A percentile compares a stretch with the other conserved stretches of the same genome.
phyloP scores from a whole-genome alignment of 345 rosid species.

The Nephelium lappaceum region DNA sequence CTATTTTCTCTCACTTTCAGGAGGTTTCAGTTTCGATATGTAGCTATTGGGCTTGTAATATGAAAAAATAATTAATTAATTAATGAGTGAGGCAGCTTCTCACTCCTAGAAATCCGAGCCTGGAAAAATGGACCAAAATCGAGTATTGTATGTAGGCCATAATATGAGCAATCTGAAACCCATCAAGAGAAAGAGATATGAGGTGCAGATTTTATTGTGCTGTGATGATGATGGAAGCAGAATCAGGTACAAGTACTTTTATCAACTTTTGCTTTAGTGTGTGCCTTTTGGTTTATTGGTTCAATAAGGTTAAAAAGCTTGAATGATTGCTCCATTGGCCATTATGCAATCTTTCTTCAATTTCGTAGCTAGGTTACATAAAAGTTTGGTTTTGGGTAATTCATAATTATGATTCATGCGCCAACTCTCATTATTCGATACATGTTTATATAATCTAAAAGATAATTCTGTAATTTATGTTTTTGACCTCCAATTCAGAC shows the following conservation, averaged over 20 bases:
- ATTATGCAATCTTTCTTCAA: not conserved
- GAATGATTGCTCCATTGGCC: not conserved
- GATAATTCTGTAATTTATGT: no score
- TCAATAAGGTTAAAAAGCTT: not conserved
- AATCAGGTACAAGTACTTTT: no score
- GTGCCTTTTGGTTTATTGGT: not conserved
- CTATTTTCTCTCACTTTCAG: no score
- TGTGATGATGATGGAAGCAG: no score
- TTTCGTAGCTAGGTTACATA: not conserved
- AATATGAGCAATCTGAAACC: no score
- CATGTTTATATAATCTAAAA: no score
- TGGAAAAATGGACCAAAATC: not conserved
- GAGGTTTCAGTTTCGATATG: no score
- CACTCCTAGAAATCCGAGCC: not conserved
- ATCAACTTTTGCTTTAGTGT: not conserved
- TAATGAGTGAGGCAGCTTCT: not conserved
- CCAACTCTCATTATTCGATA: not conserved
- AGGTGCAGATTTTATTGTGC: no score
- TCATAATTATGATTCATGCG: not conserved
- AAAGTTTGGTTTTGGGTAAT: not conserved
- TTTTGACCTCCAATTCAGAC: no score
- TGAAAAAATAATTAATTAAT: no score
- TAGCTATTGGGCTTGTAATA: no score
- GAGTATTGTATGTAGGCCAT: not conserved
- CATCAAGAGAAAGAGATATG: no score